These are phyloP conservation scores for Pyracantha coccinea DNA, from an alignment of 331 rosid genomes.

Conservation along the genomic window DNA sequence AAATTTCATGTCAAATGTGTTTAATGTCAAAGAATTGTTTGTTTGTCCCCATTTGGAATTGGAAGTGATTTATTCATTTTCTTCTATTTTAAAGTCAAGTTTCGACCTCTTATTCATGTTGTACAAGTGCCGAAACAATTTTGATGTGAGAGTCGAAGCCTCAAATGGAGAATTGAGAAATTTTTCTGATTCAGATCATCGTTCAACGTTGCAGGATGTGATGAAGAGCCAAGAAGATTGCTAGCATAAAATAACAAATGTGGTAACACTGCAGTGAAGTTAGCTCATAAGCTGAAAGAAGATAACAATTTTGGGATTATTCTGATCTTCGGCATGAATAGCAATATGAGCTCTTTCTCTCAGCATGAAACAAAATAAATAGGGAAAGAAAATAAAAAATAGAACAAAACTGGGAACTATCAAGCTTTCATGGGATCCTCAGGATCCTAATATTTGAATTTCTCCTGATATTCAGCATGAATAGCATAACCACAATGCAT, in stretches of 20 bases:
- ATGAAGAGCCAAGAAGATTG: too few species aligned
- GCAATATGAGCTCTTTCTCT: background rate
- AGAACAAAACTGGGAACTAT: background rate
- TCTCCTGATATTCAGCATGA: background rate
- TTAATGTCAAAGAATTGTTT: too few species aligned
- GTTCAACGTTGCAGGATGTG: too few species aligned
- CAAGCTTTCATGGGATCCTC: background rate
- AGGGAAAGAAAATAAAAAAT: background rate
- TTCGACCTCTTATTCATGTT: too few species aligned
- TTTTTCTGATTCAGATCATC: too few species aligned
- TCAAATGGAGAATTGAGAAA: too few species aligned
- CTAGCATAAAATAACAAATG: background rate
- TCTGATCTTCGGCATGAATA: background rate
- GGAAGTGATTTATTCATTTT: background rate
- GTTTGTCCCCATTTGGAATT: background rate
- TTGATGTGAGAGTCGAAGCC: too few species aligned
- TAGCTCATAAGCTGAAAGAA: background rate
- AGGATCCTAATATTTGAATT: background rate
- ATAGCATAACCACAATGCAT: background rate
- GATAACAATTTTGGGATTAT: too few species aligned
- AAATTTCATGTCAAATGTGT: background rate
- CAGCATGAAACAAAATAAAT: background rate
- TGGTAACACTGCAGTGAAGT: background rate
- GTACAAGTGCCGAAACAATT: too few species aligned
- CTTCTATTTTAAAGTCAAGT: too few species aligned